Evolutionary conservation across 2,329 filamentous ascomycete genomes (phyloP).

Genomic region (Aspergillus pseudoterreus): DNA sequence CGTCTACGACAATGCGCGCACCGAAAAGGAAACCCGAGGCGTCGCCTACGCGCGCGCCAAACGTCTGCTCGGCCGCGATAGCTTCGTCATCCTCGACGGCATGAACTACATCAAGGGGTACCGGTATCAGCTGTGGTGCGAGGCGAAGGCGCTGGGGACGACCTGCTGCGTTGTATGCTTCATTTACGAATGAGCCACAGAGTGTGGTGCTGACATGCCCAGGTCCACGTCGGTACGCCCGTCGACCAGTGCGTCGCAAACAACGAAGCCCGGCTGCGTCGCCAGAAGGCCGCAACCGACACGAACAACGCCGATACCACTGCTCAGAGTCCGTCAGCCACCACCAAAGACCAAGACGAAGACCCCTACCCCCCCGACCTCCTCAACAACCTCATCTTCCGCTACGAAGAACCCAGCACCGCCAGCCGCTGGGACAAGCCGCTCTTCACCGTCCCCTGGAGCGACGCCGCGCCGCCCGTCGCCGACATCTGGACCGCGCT

Average conservation of each 20-base stretch:
- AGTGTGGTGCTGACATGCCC: background rate
- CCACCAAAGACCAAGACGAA: constrained; percentile 9
- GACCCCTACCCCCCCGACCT: constrained; percentile 52
- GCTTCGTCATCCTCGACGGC: constrained; percentile 60
- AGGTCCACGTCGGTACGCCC: constrained; percentile 58
- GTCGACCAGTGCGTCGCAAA: constrained; percentile 53
- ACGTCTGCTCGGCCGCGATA: constrained; percentile 53
- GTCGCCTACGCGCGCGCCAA: constrained; percentile 61
- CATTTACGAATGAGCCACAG: background rate
- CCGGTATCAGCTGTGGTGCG: constrained; percentile 64
- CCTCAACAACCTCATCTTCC: constrained; percentile 62
- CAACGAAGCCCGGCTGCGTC: constrained; percentile 42
- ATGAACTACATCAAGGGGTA: constrained; percentile 69
- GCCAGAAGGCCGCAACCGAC: constrained; percentile 9
- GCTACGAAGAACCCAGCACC: constrained; percentile 65
- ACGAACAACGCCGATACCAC: background rate
- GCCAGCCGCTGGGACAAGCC: constrained; percentile 65
- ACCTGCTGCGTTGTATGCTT: constrained; percentile 61
- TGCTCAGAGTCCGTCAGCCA: background rate
- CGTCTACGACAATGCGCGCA: constrained; percentile 55
- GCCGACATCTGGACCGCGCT: constrained; percentile 60
- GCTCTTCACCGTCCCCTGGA: constrained; percentile 58
- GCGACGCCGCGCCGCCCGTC: constrained; percentile 53
- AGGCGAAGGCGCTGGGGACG: constrained; percentile 61
- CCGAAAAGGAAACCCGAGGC: constrained; percentile 62